These are phyloP conservation scores for Suillus discolor DNA, from an alignment of 768 basidiomycete species.

Conservation along the genomic window DNA sequence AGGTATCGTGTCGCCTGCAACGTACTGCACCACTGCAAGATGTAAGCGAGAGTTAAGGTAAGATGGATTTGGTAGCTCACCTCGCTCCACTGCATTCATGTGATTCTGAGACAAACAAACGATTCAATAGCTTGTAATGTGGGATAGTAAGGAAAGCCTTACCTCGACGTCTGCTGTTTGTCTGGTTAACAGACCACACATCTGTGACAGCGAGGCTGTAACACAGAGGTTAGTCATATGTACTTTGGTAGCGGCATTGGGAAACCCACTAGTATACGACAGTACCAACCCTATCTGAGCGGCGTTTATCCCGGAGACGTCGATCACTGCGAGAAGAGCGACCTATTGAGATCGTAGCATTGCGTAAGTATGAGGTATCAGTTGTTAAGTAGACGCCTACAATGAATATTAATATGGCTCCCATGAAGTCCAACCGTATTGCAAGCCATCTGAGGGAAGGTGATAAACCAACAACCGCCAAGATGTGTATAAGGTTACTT, in stretches of 20 bases:
- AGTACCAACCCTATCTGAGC: conserved; percentile 74
- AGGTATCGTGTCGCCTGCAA: conserved; percentile 47
- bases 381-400: conserved; percentile 32
- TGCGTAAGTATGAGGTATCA: not conserved
- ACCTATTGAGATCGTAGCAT: conserved; percentile 40
- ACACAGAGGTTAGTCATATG: not conserved
- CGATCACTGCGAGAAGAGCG: conserved; percentile 62
- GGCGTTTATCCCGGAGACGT: conserved; percentile 57
- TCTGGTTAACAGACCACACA: conserved; percentile 54
- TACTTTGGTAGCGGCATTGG: not conserved
- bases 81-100: conserved; percentile 67
- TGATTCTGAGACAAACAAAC: conserved; percentile 46
- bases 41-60: not conserved
- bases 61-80: conserved; percentile 28
- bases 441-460: conserved; percentile 59
- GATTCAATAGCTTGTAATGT: not conserved
- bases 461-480: not conserved
- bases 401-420: conserved; percentile 57
- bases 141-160: conserved; percentile 12
- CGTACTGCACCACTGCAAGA: conserved; percentile 54
- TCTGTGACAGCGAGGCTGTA: conserved; percentile 52
- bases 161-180: conserved; percentile 70
- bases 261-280: conserved; percentile 56
- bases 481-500: conserved; percentile 10
- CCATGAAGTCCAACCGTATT: conserved; percentile 70